These are phyloP conservation scores for Wickerhamomyces canadensis DNA, from an alignment of 805 yeast species.

Conservation along the genomic window DNA sequence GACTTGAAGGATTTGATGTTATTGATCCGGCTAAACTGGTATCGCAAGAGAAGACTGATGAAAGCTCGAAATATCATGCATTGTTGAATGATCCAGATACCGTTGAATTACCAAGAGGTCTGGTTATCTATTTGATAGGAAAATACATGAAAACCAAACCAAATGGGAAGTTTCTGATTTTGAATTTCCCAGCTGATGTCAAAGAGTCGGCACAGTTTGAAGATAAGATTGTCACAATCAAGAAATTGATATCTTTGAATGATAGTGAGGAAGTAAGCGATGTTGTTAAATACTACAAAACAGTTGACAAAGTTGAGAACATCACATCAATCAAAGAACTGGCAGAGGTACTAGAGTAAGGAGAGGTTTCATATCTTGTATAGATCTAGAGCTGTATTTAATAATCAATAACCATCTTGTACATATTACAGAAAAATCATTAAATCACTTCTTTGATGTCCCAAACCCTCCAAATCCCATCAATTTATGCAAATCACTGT, in stretches of 20 bases:
- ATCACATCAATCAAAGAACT: constrained; percentile 6
- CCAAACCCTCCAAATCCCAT: constrained; percentile 65
- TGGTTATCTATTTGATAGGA: constrained; percentile 28
- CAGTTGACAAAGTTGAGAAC: constrained; percentile 48
- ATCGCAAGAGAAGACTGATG: constrained; percentile 37
- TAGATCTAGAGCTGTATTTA: constrained; percentile 4
- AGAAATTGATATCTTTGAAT: constrained; percentile 30
- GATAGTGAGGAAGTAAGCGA: constrained; percentile 34
- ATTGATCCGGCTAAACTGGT: constrained; percentile 49
- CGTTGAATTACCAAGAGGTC: constrained; percentile 29
- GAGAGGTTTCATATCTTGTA: background rate
- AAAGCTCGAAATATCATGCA: constrained; percentile 42
- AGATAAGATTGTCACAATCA: constrained; percentile 53
- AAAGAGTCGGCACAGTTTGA: constrained; percentile 71
- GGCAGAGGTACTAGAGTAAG: background rate
- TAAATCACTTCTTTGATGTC: constrained; percentile 36
- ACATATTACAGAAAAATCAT: too few relatives aligned
- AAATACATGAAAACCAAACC: constrained; percentile 23
- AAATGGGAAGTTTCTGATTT: constrained; percentile 36
- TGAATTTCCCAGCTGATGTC: constrained; percentile 56
- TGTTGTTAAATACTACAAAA: constrained; percentile 57
- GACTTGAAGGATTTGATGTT: constrained; percentile 23
- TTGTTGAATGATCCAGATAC: constrained; percentile 37
- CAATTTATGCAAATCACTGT: constrained; percentile 26
- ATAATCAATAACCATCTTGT: constrained; percentile 7